Evolutionary conservation across 352 stramenopile genomes (phyloP).

Genomic region (Phytophthora sansomeana): DNA sequence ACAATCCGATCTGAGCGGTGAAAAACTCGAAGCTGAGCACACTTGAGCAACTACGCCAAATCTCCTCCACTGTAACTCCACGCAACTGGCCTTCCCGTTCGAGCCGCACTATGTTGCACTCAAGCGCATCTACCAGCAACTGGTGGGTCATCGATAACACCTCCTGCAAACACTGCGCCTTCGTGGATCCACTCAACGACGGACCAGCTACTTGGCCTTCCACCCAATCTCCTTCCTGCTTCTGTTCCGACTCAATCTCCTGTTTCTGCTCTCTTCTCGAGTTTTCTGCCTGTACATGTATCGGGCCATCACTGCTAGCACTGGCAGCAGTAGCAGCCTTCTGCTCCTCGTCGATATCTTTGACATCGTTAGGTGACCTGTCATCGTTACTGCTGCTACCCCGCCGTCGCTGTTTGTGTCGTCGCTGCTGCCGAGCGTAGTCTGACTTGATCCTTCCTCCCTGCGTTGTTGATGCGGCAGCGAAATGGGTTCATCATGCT

Average conservation of each 20-base stretch:
- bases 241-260: conserved; percentile 19
- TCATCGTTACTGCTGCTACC: conserved; percentile 28
- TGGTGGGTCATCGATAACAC: conserved; percentile 72
- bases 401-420: conserved; percentile 37
- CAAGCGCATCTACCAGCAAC: conserved; percentile 65
- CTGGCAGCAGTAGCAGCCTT: conserved; percentile 1
- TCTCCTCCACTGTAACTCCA: conserved; percentile 59
- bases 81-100: conserved; percentile 71
- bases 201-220: background rate
- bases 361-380: conserved; percentile 31
- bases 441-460: conserved; percentile 15
- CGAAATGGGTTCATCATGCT: conserved; percentile 55
- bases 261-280: conserved; percentile 4
- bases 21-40: conserved; percentile 90
- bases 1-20: conserved; percentile 92
- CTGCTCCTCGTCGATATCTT: conserved; percentile 31
- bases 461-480: conserved; percentile 21
- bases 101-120: conserved; percentile 73
- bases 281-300: background rate
- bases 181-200: conserved; percentile 12
- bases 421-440: conserved; percentile 31
- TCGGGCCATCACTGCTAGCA: background rate
- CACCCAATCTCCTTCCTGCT: conserved; percentile 15
- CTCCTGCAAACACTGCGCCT: conserved; percentile 64
- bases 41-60: conserved; percentile 67